A percentile compares a stretch with the other conserved stretches of the same genome.
Conservation (phyloP, 2,329 filamentous ascomycete species). For the Coleophoma crateriformis region DNA sequence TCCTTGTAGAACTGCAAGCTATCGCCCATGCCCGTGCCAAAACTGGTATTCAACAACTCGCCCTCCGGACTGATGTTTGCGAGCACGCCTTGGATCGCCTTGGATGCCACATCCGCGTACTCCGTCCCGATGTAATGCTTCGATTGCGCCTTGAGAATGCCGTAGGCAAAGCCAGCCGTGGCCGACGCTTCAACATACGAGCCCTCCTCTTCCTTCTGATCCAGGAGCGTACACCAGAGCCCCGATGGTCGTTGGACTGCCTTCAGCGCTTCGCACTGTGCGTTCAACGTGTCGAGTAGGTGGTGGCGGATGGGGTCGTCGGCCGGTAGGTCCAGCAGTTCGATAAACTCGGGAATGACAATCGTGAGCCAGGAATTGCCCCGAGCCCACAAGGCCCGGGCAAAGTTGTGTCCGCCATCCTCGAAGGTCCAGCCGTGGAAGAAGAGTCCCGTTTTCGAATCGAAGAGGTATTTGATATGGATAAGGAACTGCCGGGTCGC, state of each 20-base stretch:
- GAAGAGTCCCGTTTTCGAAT: slow-evolving; percentile 65
- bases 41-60: slow-evolving; percentile 69
- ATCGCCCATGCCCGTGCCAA: slow-evolving; percentile 74
- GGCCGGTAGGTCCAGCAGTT: slow-evolving; percentile 57
- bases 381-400: slow-evolving; percentile 50
- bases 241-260: slow-evolving; percentile 55
- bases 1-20: slow-evolving; percentile 71
- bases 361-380: slow-evolving; percentile 75
- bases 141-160: slow-evolving; percentile 67
- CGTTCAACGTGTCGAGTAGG: slow-evolving; percentile 57
- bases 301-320: slow-evolving; percentile 55
- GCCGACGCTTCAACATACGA: slow-evolving; percentile 74
- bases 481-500: slow-evolving; percentile 73
- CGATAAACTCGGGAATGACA: slow-evolving; percentile 76
- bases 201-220: slow-evolving; percentile 58
- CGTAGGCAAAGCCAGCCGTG: slow-evolving; percentile 76
- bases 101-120: slow-evolving; percentile 56
- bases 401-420: slow-evolving; percentile 58
- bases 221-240: slow-evolving; percentile 70
- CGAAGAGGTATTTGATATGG: slow-evolving; percentile 75
- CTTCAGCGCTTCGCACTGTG: slow-evolving; percentile 62
- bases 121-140: slow-evolving; percentile 63
- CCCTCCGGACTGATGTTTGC: slow-evolving; percentile 60
- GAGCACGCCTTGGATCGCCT: slow-evolving; percentile 62
- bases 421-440: slow-evolving; percentile 81